phyloP scores from a whole-genome alignment of 257 asterid genomes.

The Phtheirospermum japonicum region DNA sequence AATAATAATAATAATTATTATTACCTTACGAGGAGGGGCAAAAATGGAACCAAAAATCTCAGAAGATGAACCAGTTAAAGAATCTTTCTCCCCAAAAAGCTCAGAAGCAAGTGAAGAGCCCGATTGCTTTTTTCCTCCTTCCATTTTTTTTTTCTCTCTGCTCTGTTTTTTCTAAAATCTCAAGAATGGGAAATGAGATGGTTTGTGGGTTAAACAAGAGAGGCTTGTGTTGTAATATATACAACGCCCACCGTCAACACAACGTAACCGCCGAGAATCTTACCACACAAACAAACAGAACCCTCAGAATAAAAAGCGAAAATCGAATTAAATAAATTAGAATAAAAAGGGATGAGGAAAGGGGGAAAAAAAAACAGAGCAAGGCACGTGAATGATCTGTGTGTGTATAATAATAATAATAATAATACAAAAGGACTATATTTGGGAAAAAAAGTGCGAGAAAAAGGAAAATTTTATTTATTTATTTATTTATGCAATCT shows the following conservation, averaged over 20 bases:
- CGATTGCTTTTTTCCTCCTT: constrained; percentile 57
- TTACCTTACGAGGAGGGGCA: constrained; percentile 64
- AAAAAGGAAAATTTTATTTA: too few species aligned
- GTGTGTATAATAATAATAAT: too few species aligned
- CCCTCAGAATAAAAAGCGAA: constrained; percentile 40
- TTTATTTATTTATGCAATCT: too few species aligned
- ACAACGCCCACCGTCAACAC: constrained; percentile 56
- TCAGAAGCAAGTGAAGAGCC: constrained; percentile 80
- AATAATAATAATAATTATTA: too few species aligned
- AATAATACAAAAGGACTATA: too few species aligned
- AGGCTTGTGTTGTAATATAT: constrained; percentile 33
- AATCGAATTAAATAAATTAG: constrained; percentile 14
- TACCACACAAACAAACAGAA: constrained; percentile 37
- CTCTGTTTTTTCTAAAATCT: constrained; percentile 7
- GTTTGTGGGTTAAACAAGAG: constrained; percentile 5
- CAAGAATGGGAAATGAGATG: constrained; percentile 23
- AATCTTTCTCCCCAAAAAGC: constrained; percentile 75
- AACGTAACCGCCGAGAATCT: constrained; percentile 50
- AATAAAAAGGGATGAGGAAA: too few species aligned
- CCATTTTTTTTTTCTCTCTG: constrained; percentile 39
- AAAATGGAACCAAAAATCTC: constrained; percentile 64
- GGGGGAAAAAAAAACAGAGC: constrained; percentile 9
- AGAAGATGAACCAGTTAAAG: constrained; percentile 46
- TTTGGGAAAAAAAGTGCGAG: too few species aligned
- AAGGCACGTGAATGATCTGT: constrained; percentile 49